Conservation (phyloP, 1,284 basidiomycete species). For the Pseudozyma tsukubaensis region DNA sequence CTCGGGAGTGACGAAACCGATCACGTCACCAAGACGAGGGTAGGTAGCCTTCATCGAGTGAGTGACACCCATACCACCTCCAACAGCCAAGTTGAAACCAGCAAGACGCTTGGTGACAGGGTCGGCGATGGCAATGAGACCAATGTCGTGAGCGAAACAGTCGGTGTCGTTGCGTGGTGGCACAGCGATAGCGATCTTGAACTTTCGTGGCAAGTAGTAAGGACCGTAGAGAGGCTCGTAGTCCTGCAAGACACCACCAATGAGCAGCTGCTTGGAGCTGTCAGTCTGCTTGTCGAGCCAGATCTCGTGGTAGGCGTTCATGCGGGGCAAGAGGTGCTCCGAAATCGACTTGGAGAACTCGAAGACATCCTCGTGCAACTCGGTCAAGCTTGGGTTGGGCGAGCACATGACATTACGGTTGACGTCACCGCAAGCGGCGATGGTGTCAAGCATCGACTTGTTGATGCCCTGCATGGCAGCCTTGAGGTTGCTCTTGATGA, state of each 20-base stretch:
- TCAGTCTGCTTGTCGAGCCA: slow-evolving; percentile 81
- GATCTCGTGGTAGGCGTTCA: slow-evolving; percentile 97
- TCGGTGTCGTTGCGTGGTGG: slow-evolving; percentile 98
- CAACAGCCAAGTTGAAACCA: slow-evolving; percentile 70
- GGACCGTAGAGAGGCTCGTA: slow-evolving; percentile 96
- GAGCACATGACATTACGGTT: slow-evolving; percentile 93
- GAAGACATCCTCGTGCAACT: slow-evolving; percentile 85
- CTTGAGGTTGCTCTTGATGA: slow-evolving; percentile 96
- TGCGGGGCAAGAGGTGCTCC: slow-evolving; percentile 87
- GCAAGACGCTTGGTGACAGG: slow-evolving; percentile 69
- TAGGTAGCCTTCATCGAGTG: slow-evolving; percentile 99
- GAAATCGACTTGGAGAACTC: slow-evolving; percentile 88
- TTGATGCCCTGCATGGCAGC: slow-evolving; percentile 97
- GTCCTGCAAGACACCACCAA: slow-evolving; percentile 89
- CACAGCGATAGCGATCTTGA: slow-evolving; percentile 96
- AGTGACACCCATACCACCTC: slow-evolving; percentile 99
- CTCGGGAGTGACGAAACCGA: slow-evolving; percentile 92
- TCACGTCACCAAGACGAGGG: slow-evolving; percentile 85
- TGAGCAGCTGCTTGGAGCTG: slow-evolving; percentile 78
- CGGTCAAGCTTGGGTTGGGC: slow-evolving; percentile 86
- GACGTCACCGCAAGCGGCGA: slow-evolving; percentile 98
- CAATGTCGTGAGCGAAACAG: slow-evolving; percentile 93
- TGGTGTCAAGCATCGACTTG: slow-evolving; percentile 87
- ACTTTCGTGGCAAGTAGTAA: slow-evolving; percentile 95
- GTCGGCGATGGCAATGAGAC: slow-evolving; percentile 91